Base-by-base conservation (phyloP, 176 grass and related monocot species). In the Ananas comosus region DNA sequence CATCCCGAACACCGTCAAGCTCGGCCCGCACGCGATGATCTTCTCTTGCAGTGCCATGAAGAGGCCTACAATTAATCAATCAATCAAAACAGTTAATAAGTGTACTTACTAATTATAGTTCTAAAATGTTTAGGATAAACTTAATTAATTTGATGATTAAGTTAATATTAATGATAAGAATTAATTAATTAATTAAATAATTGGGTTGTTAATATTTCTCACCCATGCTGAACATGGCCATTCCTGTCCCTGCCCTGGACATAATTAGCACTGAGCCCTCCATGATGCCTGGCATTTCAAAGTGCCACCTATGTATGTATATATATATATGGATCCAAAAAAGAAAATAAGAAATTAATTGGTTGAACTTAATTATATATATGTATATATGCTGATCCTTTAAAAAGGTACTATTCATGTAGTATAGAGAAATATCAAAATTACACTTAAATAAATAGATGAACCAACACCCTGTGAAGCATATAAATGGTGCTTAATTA, bases 181-280 rank as follows among this genome's bases (percentile, higher is more conserved):
- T 27, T 27, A 27, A 2, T 27, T 5, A 42, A 42, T 42, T 42
- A 42, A n/a, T n/a, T n/a, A n/a, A n/a, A n/a, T n/a, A n/a, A 7
- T 42, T 42, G 33, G 33, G 33, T 42, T 42, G 33, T 42, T 42
- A 42, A 42, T 42, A 6, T 42, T 42, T 42, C 74, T 64, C 68
- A 96, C 93, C 93, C 82, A 97, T 85, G 84, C 89, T 90, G 73
- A 97, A 92, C 93, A 97, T 97, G 76, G 89, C 89, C 93, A 97
- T 87, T 71, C 89, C 93, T 23, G 88, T 85, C 61, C 93, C 93
- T 12, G 89, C 83, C 61, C 83, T 97, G 33, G 93, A 82, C 93
- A 97, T n/a, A 71, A 97, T 87, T 72, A 90, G 77, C 77, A 97
- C 86, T 7, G 74, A 97, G 1, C 82, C 87, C 48, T 92, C 84